These are phyloP conservation scores for Eutrema salsugineum DNA, from an alignment of 441 rosid genomes.

Conservation along the genomic window DNA sequence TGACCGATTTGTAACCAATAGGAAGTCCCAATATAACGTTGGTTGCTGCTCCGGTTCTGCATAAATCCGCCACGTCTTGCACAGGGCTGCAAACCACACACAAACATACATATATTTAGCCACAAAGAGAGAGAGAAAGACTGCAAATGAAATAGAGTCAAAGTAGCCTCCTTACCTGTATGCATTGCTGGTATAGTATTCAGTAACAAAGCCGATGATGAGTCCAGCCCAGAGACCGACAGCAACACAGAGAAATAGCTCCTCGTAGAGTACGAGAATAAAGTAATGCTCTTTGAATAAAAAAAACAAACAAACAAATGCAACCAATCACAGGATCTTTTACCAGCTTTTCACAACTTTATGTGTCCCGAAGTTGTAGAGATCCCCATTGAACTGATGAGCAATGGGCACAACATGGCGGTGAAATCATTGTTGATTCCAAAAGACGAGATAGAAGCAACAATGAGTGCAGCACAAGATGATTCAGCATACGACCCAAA, in stretches of 20 bases:
- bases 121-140: no score
- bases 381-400: constrained; percentile 71
- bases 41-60: constrained; percentile 84
- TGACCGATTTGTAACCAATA: constrained; percentile 73
- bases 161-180: constrained; percentile 42
- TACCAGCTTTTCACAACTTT: constrained; percentile 79
- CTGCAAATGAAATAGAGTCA: no score
- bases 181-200: constrained; percentile 84
- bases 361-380: constrained; percentile 62
- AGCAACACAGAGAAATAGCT: constrained; percentile 64
- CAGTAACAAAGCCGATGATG: constrained; percentile 72
- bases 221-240: constrained; percentile 94
- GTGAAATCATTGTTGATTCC: constrained; percentile 70
- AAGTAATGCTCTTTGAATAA: neutral
- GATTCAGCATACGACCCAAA: constrained; percentile 85
- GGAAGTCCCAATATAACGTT: constrained; percentile 85
- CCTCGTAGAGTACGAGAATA: constrained; percentile 41
- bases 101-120: no score
- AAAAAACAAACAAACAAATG: neutral
- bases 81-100: constrained; percentile 58
- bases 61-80: constrained; percentile 89
- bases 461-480: constrained; percentile 85
- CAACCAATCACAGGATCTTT: no score
- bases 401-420: constrained; percentile 65
- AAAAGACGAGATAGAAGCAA: constrained; percentile 84